Conservation (phyloP, 163 green algal species). For the Scenedesmus sp. region DNA sequence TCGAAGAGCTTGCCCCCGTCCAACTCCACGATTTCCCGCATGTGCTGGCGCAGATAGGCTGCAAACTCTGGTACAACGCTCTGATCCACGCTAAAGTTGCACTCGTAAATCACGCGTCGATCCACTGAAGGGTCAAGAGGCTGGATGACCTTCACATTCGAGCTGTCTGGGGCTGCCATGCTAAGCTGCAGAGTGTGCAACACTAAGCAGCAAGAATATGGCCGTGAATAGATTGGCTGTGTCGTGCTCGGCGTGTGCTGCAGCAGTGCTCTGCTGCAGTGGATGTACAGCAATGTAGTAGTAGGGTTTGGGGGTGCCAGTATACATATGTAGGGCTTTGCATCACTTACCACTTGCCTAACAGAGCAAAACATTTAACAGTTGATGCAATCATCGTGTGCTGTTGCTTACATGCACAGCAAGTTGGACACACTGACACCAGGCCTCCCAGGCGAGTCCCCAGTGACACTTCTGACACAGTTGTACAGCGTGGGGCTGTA, state of each 20-base stretch:
- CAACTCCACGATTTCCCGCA: slow-evolving; percentile 49
- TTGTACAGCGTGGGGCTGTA: too few relatives aligned
- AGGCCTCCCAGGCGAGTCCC: too few relatives aligned
- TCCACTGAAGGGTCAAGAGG: slow-evolving; percentile 26
- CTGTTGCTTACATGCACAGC: too few relatives aligned
- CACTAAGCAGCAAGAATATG: not conserved
- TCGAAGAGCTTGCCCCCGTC: slow-evolving; percentile 55
- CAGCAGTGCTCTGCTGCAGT: not conserved
- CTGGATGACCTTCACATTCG: slow-evolving; percentile 44
- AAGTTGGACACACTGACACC: too few relatives aligned
- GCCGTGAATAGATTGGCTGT: not conserved
- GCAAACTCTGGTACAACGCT: slow-evolving; percentile 28
- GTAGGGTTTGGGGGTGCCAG: not conserved
- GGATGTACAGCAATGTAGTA: not conserved
- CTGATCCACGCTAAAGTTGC: slow-evolving; percentile 52
- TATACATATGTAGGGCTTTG: not conserved
- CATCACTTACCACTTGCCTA: too few relatives aligned
- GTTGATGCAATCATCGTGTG: too few relatives aligned
- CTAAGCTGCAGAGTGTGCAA: not conserved
- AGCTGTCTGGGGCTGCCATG: not conserved
- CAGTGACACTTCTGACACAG: too few relatives aligned
- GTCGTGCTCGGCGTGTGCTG: not conserved
- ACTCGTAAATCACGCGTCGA: slow-evolving; percentile 57
- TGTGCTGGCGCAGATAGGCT: slow-evolving; percentile 52
- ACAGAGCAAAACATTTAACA: too few relatives aligned